Evolutionary conservation across 2,329 filamentous ascomycete genomes (phyloP), one percentile per base, ranked within the genome.

Genomic region (Aspergillus neoniger): DNA sequence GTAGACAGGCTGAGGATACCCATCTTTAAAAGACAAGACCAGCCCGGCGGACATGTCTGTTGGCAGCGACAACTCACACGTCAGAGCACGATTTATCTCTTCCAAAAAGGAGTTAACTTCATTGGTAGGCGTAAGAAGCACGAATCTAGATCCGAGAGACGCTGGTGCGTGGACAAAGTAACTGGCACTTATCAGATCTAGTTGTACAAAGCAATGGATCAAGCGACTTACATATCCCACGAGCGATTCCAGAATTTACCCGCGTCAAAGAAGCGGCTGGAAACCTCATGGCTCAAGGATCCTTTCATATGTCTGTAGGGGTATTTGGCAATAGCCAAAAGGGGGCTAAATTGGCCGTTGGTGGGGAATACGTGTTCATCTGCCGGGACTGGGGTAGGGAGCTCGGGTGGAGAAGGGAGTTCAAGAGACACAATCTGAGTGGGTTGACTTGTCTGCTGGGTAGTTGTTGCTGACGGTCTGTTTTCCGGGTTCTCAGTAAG

Each of bases 171-270:
- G 81, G 38, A 92, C 70, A 72, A 90, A 92, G 74, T 88, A 92
- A 57, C 89, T 91, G 54, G 7, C 30, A 25, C 8, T 39, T 10
- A 21, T 53, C 19, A 47, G 49, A 58, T 55, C 19, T 38, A 23
- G 12, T 17, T 17, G 14, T 2, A 25, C 28, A 15, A 17, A 14
- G 43, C 19, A 6, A 5, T 36, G 55, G 32, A 17, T 50, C 2
- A 5, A 15, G 48, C 59, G 4, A 82, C 88, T 82, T 81, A 95
- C 91, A 96, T 78, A 63, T 94, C 87, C 92, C 92, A 96, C 10
- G 79, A 70, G 60, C 86, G 82, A 2, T 79, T 76, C 67, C 84
- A 85, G 64, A 82, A 79, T 55, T 80, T 74, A 2, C 75, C 77
- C 5, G 59, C 63, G 17, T 75, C 74, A 58, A 81, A 82, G 63